Base-by-base conservation (phyloP, 257 asterid genomes). In the Rauvolfia tetraphylla region DNA sequence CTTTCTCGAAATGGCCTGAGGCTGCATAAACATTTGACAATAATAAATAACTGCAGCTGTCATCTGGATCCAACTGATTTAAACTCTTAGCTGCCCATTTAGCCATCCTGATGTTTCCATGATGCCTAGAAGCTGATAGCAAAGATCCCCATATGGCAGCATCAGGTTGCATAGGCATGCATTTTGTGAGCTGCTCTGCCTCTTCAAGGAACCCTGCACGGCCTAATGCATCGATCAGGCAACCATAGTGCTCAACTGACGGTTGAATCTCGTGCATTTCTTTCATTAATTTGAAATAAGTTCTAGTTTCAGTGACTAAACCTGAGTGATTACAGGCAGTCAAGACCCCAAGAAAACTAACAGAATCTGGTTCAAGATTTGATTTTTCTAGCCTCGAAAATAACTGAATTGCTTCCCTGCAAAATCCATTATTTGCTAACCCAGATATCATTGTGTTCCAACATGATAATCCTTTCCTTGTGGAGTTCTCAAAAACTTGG, bases 401-500 rank as follows among this genome's bases (percentile, higher is more conserved):
- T 79, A 93, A 36, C 20, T 77, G 72, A 67, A 91, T 83, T 0
- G 78, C 93, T 76, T 88, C 85, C 1, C 79, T 74, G 72, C 81
- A 87, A 34, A 75, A 81, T 1, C 98, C 93, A 51, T 87, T 90
- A 4, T 79, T 87, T 20, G 91, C 96, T 80, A 90, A 83, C 49
- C 97, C 96, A 22, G 85, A 70, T 74, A 93, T 83, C 98, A 93
- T 86, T 0, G 98, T 84, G 65, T 91, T 91, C 98, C 98, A 93
- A 59, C 90, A 79, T 0, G 93, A 84, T 8, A 93, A 72, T 51
- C 89, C 93, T 74, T 81, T 89, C 27, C 67, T 48, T 1, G 81
- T 74, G 41, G 79, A 25, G 0, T 77, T 67, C 48, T 83, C 73
- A 58, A 91, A 91, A 27, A 86, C 81, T 31, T 72, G 70, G 20